A percentile compares a stretch with the other conserved stretches of the same genome.
Conservation (phyloP, 495 filamentous ascomycete species). For the Jackrogersella minutella region DNA sequence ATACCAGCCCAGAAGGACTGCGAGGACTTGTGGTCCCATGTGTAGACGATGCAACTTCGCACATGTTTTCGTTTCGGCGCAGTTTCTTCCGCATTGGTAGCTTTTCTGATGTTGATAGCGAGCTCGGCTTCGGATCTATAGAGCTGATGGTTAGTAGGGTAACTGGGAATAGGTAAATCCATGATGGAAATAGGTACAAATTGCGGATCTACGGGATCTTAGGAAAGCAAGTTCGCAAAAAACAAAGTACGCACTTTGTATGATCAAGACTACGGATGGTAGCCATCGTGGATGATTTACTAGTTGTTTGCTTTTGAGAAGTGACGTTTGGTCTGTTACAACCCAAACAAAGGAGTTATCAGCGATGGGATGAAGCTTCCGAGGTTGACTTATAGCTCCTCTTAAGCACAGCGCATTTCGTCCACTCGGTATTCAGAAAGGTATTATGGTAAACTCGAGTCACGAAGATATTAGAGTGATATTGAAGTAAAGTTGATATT, state of each 20-base stretch:
- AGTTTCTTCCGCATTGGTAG: slow-evolving; percentile 93
- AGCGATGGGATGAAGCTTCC: slow-evolving; percentile 34
- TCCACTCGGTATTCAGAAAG: slow-evolving; percentile 25
- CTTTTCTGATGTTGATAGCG: slow-evolving; percentile 94
- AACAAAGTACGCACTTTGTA: slow-evolving; percentile 48
- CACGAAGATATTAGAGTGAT: neutral
- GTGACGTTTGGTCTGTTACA: neutral
- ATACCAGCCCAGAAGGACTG: slow-evolving; percentile 96
- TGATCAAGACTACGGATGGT: slow-evolving; percentile 58
- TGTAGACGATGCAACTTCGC: slow-evolving; percentile 96
- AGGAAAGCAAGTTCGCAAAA: neutral
- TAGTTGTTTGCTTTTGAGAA: neutral
- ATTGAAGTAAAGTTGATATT: neutral
- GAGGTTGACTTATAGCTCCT: slow-evolving; percentile 18
- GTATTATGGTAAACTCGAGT: neutral
- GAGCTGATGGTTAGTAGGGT: slow-evolving; percentile 14
- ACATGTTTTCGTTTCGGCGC: slow-evolving; percentile 99
- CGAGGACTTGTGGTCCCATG: slow-evolving; percentile 99
- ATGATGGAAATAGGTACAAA: slow-evolving; percentile 4
- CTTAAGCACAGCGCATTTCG: slow-evolving; percentile 40
- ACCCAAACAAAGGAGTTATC: slow-evolving; percentile 16
- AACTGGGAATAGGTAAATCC: neutral
- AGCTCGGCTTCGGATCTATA: slow-evolving; percentile 90
- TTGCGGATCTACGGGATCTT: neutral
- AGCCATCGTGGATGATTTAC: slow-evolving; percentile 48